Evolutionary conservation across 2,329 filamentous ascomycete genomes (phyloP).

Genomic region (Rasamsonia emersonii): DNA sequence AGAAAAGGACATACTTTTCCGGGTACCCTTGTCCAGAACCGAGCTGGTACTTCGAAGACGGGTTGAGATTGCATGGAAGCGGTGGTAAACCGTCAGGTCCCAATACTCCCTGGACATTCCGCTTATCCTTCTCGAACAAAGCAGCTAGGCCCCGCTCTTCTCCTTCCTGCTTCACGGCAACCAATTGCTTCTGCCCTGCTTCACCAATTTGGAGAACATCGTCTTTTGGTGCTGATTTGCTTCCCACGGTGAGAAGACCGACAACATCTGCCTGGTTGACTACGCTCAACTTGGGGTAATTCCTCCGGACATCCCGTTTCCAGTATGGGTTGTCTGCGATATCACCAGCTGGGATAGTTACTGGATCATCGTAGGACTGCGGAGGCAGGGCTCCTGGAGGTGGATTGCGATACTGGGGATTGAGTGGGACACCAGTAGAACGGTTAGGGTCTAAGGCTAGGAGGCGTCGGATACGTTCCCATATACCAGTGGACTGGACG

Average conservation of each 20-base stretch:
- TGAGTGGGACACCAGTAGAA: conserved; percentile 85
- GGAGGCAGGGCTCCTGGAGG: conserved; percentile 67
- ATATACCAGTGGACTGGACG: conserved; percentile 79
- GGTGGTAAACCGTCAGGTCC: conserved; percentile 76
- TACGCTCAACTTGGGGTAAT: conserved; percentile 71
- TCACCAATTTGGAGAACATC: conserved; percentile 67
- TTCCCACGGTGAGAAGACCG: conserved; percentile 75
- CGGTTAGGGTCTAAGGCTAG: conserved; percentile 78
- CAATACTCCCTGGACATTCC: conserved; percentile 51
- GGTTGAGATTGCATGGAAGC: conserved; percentile 63
- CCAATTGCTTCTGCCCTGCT: conserved; percentile 63
- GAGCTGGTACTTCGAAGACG: conserved; percentile 57
- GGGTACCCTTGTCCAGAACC: conserved; percentile 59
- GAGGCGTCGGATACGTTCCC: conserved; percentile 70
- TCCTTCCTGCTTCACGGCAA: conserved; percentile 66
- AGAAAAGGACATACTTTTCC: conserved; percentile 48
- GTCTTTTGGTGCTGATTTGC: conserved; percentile 68
- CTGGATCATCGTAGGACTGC: conserved; percentile 66
- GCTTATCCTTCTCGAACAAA: conserved; percentile 60
- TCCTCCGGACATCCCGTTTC: conserved; percentile 81
- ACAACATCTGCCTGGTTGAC: conserved; percentile 80
- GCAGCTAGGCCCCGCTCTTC: conserved; percentile 62
- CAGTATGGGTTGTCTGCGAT: conserved; percentile 91
- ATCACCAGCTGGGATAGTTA: conserved; percentile 74
- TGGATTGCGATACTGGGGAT: conserved; percentile 85